phyloP scores from a whole-genome alignment of 495 filamentous ascomycete genomes.

The Tetracladium marchalianum region DNA sequence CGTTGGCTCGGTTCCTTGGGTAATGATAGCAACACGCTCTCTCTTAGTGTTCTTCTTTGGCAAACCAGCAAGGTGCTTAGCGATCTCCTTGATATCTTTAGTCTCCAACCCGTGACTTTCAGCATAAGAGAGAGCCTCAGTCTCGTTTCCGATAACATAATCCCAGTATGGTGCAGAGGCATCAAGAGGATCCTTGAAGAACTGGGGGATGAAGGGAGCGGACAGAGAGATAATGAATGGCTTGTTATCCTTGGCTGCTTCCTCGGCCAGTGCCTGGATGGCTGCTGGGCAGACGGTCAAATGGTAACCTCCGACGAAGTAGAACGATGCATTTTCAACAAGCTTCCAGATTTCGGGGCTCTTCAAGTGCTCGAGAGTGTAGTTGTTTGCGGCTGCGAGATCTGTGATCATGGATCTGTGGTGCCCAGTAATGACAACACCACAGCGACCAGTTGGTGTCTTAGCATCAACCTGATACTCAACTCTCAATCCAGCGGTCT shows the following conservation, averaged over 20 bases:
- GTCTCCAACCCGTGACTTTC: slow-evolving; percentile 63
- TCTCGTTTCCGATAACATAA: slow-evolving; percentile 95
- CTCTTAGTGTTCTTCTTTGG: slow-evolving; percentile 83
- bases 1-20: slow-evolving; percentile 86
- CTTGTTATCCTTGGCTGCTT: slow-evolving; percentile 85
- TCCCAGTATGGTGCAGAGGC: slow-evolving; percentile 82
- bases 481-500: slow-evolving; percentile 74
- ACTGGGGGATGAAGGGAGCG: slow-evolving; percentile 90
- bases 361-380: slow-evolving; percentile 91
- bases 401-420: slow-evolving; percentile 91
- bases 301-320: slow-evolving; percentile 90
- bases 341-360: slow-evolving; percentile 81
- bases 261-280: slow-evolving; percentile 76
- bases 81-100: slow-evolving; percentile 78
- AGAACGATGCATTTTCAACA: slow-evolving; percentile 77
- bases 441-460: slow-evolving; percentile 83
- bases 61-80: slow-evolving; percentile 71
- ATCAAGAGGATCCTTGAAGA: slow-evolving; percentile 95
- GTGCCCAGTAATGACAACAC: slow-evolving; percentile 92
- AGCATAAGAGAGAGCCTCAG: slow-evolving; percentile 79
- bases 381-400: slow-evolving; percentile 91
- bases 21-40: slow-evolving; percentile 76
- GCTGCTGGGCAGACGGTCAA: slow-evolving; percentile 84
- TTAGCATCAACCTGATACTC: slow-evolving; percentile 85
- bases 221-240: slow-evolving; percentile 80